These are phyloP conservation scores for Hyphodiscus sp. DNA, from an alignment of 2,329 filamentous ascomycete species.

Conservation along the genomic window DNA sequence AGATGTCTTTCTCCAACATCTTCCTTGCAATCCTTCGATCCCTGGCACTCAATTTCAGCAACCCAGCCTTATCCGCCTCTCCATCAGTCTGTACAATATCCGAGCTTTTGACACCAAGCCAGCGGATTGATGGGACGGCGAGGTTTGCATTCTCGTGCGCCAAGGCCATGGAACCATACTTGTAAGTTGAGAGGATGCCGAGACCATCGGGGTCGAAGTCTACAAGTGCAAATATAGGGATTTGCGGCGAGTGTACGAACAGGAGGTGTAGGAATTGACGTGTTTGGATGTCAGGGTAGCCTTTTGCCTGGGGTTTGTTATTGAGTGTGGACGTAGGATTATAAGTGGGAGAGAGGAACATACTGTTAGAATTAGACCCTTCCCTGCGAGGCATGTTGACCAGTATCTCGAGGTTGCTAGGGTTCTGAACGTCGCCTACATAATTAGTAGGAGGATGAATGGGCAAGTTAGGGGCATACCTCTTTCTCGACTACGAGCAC, in stretches of 20 bases:
- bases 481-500: constrained; percentile 76
- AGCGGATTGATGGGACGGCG: constrained; percentile 46
- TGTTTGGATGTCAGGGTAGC: constrained; percentile 71
- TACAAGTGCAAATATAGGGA: constrained; percentile 58
- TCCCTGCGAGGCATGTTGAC: constrained; percentile 39
- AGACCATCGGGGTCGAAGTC: constrained; percentile 76
- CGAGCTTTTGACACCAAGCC: constrained; percentile 51
- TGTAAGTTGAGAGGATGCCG: constrained; percentile 68
- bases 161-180: constrained; percentile 57
- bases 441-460: constrained; percentile 16
- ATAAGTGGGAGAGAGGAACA: neutral
- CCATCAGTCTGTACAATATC: constrained; percentile 18
- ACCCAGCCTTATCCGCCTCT: constrained; percentile 25
- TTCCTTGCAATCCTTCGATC: constrained; percentile 49
- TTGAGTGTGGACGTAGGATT: neutral
- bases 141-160: constrained; percentile 49
- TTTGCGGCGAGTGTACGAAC: constrained; percentile 37
- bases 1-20: constrained; percentile 42
- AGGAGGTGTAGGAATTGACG: constrained; percentile 56
- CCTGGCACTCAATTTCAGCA: constrained; percentile 2
- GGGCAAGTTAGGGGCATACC: constrained; percentile 33
- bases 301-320: constrained; percentile 55
- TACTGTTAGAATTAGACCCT: constrained; percentile 66
- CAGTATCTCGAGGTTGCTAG: constrained; percentile 53
- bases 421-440: constrained; percentile 64